These are phyloP conservation scores for Carex pumila DNA, from an alignment of 176 grass and related monocot species.

Conservation along the genomic window DNA sequence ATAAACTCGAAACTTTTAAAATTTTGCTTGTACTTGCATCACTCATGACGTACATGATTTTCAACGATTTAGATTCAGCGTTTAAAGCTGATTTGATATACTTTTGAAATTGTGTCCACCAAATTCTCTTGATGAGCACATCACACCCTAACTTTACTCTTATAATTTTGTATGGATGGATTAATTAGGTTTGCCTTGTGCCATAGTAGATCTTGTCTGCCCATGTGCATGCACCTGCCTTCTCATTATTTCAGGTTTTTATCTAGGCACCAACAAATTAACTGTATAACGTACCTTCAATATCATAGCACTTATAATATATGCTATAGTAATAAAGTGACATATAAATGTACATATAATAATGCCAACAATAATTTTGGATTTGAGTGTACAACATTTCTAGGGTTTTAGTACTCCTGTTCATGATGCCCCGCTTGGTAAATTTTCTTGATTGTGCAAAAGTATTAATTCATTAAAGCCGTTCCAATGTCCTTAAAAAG, in stretches of 20 bases:
- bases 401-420: neutral
- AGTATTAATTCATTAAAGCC: neutral
- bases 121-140: no score
- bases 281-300: neutral
- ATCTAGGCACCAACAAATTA: neutral
- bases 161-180: neutral
- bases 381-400: neutral
- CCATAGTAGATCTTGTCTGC: conserved; percentile 15
- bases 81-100: no score
- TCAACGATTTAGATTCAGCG: no score
- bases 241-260: neutral
- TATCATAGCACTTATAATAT: neutral
- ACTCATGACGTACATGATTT: no score
- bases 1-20: no score
- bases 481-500: neutral
- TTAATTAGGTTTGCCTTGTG: neutral
- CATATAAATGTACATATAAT: neutral
- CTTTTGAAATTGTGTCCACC: no score
- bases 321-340: neutral
- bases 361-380: neutral
- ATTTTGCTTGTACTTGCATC: no score
- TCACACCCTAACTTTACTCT: no score
- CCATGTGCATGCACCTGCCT: conserved; percentile 28
- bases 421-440: neutral
- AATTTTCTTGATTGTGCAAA: neutral